Evolutionary conservation across 805 yeast species (phyloP).

Genomic region (Starmerella davenportii): DNA sequence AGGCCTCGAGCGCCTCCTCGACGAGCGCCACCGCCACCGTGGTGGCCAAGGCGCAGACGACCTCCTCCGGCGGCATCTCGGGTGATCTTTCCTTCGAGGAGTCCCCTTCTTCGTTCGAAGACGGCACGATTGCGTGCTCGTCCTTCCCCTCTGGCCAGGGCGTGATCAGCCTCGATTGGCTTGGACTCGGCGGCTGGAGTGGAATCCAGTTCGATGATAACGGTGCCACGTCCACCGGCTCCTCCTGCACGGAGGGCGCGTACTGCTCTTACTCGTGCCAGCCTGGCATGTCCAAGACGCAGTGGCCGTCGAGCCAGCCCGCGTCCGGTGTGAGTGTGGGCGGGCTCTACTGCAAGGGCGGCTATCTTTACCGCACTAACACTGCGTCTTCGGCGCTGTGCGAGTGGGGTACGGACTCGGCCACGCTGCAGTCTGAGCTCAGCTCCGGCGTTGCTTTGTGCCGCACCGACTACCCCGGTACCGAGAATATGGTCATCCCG

Average conservation of each 20-base stretch:
- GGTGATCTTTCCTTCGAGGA: constrained; percentile 46
- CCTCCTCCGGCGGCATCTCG: constrained; percentile 21
- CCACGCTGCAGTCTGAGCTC: constrained; percentile 49
- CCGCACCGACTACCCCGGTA: constrained; percentile 98
- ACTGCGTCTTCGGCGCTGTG: constrained; percentile 50
- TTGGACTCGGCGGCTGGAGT: constrained; percentile 70
- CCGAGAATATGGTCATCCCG: constrained; percentile 96
- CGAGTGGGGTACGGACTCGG: constrained; percentile 66
- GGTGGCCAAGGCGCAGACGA: constrained; percentile 20
- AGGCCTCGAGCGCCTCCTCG: constrained; percentile 20
- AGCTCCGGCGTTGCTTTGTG: constrained; percentile 64
- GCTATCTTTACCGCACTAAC: constrained; percentile 72
- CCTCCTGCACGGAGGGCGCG: constrained; percentile 64
- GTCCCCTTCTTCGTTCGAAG: constrained; percentile 49
- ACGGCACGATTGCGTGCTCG: constrained; percentile 52
- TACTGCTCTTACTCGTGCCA: constrained; percentile 97
- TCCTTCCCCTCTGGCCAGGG: constrained; percentile 69
- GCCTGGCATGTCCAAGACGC: constrained; percentile 97
- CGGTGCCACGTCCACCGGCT: constrained; percentile 42
- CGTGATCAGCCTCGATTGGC: constrained; percentile 54
- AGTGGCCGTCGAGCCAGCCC: constrained; percentile 87
- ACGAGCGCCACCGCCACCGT: constrained; percentile 24
- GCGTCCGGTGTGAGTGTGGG: constrained; percentile 80
- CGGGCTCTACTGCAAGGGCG: constrained; percentile 73
- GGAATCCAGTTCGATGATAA: constrained; percentile 42